Percentiles rank a stretch among this genome's conserved stretches.
Evolutionary conservation across 164 flowering plant genomes (phyloP).

Genomic region (Aristolochia fimbriata): DNA sequence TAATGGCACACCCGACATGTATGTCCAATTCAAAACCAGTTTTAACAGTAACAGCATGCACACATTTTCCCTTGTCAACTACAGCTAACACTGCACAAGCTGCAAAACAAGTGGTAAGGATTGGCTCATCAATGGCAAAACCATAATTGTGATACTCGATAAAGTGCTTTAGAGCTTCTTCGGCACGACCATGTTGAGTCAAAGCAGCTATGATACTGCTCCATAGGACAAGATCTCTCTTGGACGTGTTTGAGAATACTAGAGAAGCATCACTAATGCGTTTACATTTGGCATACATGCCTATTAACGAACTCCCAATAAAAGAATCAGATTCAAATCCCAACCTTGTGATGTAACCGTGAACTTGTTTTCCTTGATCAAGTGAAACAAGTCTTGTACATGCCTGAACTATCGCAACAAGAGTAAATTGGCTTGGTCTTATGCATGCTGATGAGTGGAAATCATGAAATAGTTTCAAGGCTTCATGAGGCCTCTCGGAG

Average conservation of each 20-base stretch:
- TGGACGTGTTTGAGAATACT: conserved; percentile 9
- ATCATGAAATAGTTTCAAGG: conserved; percentile 6
- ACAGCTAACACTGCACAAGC: conserved; percentile 44
- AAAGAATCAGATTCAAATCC: conserved; percentile 13
- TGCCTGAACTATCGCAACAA: conserved; percentile 15
- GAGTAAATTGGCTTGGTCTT: conserved; percentile 16
- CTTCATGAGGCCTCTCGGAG: conserved; percentile 21
- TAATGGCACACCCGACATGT: conserved; percentile 52
- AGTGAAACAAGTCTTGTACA: conserved; percentile 10
- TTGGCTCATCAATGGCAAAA: conserved; percentile 50
- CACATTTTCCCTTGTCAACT: conserved; percentile 32
- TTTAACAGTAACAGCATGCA: conserved; percentile 52
- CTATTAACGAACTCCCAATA: conserved; percentile 14
- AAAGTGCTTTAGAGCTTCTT: conserved; percentile 35
- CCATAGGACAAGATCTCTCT: conserved; percentile 17
- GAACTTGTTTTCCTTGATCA: conserved; percentile 12
- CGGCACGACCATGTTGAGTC: conserved; percentile 26
- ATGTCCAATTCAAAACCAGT: conserved; percentile 45
- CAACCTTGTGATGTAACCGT: conserved; percentile 9
- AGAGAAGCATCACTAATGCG: conserved; percentile 6
- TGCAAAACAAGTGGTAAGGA: conserved; percentile 63
- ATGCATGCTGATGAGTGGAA: conserved; percentile 1
- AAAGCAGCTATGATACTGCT: conserved; percentile 52
- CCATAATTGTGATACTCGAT: conserved; percentile 24
- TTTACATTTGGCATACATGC: conserved; percentile 13